These are phyloP conservation scores for Epichloe amarillans DNA, from an alignment of 2,329 filamentous ascomycete species.

Conservation along the genomic window DNA sequence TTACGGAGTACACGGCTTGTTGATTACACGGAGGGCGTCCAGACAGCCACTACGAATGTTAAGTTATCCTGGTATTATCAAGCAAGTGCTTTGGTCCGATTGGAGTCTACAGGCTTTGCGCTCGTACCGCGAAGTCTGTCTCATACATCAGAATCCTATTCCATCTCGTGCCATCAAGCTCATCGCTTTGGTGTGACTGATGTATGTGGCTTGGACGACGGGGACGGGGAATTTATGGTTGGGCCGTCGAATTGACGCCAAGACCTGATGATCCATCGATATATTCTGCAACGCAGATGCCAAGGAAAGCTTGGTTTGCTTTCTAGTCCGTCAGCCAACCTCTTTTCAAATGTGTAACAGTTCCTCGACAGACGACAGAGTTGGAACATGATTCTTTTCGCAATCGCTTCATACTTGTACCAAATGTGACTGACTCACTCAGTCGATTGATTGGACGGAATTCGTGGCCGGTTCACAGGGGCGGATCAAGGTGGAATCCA, in stretches of 20 bases:
- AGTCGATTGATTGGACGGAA: not conserved
- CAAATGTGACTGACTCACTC: not conserved
- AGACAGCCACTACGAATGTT: too few relatives aligned
- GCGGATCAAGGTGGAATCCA: not conserved
- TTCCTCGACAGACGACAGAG: too few relatives aligned
- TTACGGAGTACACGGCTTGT: too few relatives aligned
- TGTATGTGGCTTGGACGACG: not conserved
- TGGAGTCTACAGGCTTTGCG: too few relatives aligned
- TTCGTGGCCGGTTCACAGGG: not conserved
- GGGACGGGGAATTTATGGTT: not conserved
- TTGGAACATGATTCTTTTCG: too few relatives aligned
- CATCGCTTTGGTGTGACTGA: not conserved
- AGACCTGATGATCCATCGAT: not conserved
- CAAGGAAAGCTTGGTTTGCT: constrained; percentile 18
- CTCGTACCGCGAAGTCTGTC: too few relatives aligned
- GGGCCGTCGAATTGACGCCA: not conserved
- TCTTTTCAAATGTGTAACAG: too few relatives aligned
- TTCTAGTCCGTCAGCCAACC: not conserved
- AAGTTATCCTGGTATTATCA: too few relatives aligned
- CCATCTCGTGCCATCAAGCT: not conserved
- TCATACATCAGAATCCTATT: too few relatives aligned
- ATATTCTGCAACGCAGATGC: constrained; percentile 9
- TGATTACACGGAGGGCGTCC: too few relatives aligned
- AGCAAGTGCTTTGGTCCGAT: too few relatives aligned
- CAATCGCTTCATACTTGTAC: too few relatives aligned